A percentile compares a stretch with the other conserved stretches of the same genome.
Conservation (phyloP, 352 stramenopile species). For the Globisporangium emineosum region DNA sequence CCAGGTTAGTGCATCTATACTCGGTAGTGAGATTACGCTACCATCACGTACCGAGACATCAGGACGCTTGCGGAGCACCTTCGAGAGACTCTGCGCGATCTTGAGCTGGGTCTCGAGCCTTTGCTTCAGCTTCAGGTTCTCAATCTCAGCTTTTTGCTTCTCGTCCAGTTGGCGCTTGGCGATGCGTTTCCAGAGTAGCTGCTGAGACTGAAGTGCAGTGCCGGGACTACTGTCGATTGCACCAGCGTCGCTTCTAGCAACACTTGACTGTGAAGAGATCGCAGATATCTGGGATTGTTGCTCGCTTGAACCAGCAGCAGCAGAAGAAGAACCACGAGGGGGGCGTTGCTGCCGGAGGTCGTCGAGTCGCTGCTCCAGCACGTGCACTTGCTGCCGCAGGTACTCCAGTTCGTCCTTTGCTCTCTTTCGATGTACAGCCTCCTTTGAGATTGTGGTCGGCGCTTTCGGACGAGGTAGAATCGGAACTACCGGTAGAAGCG, state of each 20-base stretch:
- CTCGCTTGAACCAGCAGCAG: too few species aligned
- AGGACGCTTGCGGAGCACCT: background rate
- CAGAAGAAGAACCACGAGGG: too few species aligned
- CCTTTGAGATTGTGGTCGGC: too few species aligned
- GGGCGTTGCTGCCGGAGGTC: too few species aligned
- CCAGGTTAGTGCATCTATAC: background rate
- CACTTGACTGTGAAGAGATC: background rate
- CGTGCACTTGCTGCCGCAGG: background rate
- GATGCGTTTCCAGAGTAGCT: background rate
- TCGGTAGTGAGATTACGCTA: too few species aligned
- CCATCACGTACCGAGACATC: background rate
- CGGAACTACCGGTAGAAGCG: too few species aligned
- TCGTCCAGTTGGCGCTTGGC: background rate
- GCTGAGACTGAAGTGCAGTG: too few species aligned
- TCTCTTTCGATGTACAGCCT: too few species aligned
- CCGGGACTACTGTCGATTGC: too few species aligned
- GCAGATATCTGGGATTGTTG: background rate
- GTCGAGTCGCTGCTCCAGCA: too few species aligned
- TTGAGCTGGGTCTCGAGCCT: background rate
- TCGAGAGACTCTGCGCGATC: background rate
- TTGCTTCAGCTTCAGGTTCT: background rate
- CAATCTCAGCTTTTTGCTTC: background rate
- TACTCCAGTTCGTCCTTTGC: background rate
- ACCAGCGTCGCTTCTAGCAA: too few species aligned
- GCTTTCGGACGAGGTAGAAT: too few species aligned